These are phyloP conservation scores for Starmerella floricola DNA, from an alignment of 805 yeast species.

Conservation along the genomic window DNA sequence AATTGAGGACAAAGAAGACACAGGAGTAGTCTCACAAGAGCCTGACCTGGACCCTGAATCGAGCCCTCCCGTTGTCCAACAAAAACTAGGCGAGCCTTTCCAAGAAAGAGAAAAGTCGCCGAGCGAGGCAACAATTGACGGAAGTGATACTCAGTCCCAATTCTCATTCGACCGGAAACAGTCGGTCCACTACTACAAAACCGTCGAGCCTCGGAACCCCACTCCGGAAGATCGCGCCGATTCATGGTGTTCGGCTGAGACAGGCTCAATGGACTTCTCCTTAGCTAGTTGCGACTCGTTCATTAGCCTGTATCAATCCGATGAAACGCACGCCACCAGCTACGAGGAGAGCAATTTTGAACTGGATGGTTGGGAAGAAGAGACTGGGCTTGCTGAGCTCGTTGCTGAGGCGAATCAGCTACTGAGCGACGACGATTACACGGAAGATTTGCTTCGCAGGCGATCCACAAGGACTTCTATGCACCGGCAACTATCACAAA, in stretches of 20 bases:
- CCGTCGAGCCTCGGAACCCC: slow-evolving; percentile 11
- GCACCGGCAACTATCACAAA: slow-evolving; percentile 11
- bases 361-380: slow-evolving; percentile 21
- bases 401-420: slow-evolving; percentile 42
- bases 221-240: neutral
- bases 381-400: slow-evolving; percentile 29
- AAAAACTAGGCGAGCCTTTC: slow-evolving; percentile 6
- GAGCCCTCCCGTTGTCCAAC: neutral
- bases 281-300: slow-evolving; percentile 2
- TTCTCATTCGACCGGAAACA: slow-evolving; percentile 48
- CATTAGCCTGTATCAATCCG: neutral
- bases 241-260: neutral
- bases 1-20: no score
- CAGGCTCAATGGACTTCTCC: neutral
- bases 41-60: no score
- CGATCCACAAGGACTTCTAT: neutral
- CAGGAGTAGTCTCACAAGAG: no score
- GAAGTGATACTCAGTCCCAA: slow-evolving; percentile 7
- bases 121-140: neutral
- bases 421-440: slow-evolving; percentile 34
- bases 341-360: slow-evolving; percentile 30
- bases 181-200: slow-evolving; percentile 43
- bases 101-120: neutral
- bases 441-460: neutral
- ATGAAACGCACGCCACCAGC: slow-evolving; percentile 21